Percentiles rank a stretch among this genome's conserved stretches.
phyloP scores from a whole-genome alignment of 495 filamentous ascomycete genomes.

The Tuber umbilicatum region DNA sequence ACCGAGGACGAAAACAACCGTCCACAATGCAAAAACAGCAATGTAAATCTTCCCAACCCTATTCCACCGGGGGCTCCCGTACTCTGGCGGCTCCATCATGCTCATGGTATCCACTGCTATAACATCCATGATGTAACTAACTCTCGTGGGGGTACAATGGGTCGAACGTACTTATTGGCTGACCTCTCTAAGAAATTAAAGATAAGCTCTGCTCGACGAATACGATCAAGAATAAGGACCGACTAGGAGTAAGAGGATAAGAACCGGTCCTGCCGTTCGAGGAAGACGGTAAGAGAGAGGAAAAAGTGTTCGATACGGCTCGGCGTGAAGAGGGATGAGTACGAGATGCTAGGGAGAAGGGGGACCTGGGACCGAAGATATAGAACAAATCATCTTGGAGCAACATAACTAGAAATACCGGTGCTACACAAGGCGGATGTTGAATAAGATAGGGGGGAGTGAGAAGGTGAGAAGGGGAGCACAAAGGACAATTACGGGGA shows the following conservation, averaged over 20 bases:
- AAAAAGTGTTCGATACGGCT: slow-evolving; percentile 11
- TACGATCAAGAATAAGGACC: background rate
- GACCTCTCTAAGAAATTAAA: slow-evolving; percentile 7
- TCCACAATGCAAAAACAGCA: slow-evolving; percentile 26
- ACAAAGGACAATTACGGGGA: background rate
- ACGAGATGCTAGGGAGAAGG: background rate
- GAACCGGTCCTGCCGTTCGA: background rate
- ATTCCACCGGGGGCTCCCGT: slow-evolving; percentile 25
- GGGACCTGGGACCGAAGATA: slow-evolving; percentile 9
- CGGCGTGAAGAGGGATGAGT: slow-evolving; percentile 1
- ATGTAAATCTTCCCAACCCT: slow-evolving; percentile 31
- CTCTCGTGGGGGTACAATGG: slow-evolving; percentile 9
- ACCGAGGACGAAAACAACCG: slow-evolving; percentile 21
- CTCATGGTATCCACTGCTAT: background rate
- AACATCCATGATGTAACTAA: slow-evolving; percentile 2
- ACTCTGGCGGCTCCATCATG: slow-evolving; percentile 26
- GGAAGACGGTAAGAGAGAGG: slow-evolving; percentile 4
- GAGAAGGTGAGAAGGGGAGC: background rate
- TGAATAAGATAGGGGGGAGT: background rate
- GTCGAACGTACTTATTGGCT: background rate
- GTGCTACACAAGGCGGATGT: background rate
- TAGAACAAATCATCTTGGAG: slow-evolving; percentile 22
- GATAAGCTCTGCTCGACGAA: slow-evolving; percentile 1
- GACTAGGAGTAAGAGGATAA: background rate
- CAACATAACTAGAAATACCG: background rate